Evolutionary conservation across 345 rosid genomes (phyloP), one percentile per base, ranked within the genome.

Genomic region (Eutrema japonicum): DNA sequence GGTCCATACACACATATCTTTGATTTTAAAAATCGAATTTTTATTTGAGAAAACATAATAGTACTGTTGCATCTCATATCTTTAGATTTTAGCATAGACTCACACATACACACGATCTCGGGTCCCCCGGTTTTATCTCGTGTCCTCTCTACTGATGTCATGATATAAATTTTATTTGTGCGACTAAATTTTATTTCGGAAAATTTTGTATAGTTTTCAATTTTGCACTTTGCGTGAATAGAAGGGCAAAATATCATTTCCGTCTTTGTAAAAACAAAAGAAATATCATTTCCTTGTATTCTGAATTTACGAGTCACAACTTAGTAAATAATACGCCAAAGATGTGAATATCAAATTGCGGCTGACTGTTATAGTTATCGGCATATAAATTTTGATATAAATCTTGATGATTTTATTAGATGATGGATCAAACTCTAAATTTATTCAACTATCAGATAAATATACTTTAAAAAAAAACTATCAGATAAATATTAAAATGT

Each of bases 11-110:
- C 30, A 40, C 30, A 51, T 46, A n/a, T 7, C 10, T 22, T 11
- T 16, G 7, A 35, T 26, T 49, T 47, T 7, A 41, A 55, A 41
- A 27, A 2, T 36, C 52, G 26, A 53, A 12, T 52, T 8, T n/a
- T 63, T 48, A 14, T 27, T 10, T 14, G 26, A 41, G 45, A 56
- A 58, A 22, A 37, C 12, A 50, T 64, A 22, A 1, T 22, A 22
- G 26, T 22, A 54, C 41, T 14, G 70, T 38, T 66, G 30, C 54
- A 61, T 68, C 26, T 22, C 64, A 41, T 41, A 59, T 26, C 35
- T 61, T 68, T 75, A 68, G 57, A 75, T 61, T 75, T 68, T 68
- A 75, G 74, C 74, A 52, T 68, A 59, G 70, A 68, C 78, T 59
- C 63, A 36, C 68, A 33, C 61, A 65, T 40, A 73, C 50, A 73